These are phyloP conservation scores for Aphanomyces stellatus DNA, from an alignment of 352 stramenopile species.

Conservation along the genomic window DNA sequence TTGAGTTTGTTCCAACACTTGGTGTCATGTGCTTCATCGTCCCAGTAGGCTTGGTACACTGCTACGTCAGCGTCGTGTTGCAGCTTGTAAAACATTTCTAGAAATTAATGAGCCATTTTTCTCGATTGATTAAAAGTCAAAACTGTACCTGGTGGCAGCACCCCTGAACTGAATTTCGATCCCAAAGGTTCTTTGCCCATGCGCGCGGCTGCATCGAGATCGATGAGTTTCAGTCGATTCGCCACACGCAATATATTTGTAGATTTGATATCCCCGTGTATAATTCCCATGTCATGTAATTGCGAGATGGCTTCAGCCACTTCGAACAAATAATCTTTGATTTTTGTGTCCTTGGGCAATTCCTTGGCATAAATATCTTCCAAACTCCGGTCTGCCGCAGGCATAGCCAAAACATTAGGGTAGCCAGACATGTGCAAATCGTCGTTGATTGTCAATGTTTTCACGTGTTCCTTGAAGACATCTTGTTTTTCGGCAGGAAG, in stretches of 20 bases:
- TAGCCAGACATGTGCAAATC: background rate
- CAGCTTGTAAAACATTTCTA: slow-evolving; percentile 20
- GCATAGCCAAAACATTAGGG: background rate
- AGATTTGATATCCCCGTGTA: slow-evolving; percentile 24
- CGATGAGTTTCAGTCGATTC: slow-evolving; percentile 22
- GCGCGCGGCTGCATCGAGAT: slow-evolving; percentile 17
- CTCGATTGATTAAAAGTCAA: too few relatives aligned
- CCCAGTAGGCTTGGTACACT: slow-evolving; percentile 74
- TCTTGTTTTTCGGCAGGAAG: background rate
- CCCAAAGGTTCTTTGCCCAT: background rate
- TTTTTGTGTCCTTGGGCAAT: background rate
- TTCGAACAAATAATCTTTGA: background rate
- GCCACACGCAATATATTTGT: slow-evolving; percentile 20
- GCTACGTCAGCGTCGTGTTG: slow-evolving; percentile 71
- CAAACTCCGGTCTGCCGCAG: background rate
- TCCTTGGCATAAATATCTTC: background rate
- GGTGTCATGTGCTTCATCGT: slow-evolving; percentile 39
- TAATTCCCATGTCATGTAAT: background rate
- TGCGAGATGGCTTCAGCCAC: background rate
- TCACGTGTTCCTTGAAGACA: background rate
- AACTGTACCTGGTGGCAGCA: slow-evolving; percentile 8
- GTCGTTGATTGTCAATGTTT: background rate
- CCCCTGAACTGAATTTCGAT: slow-evolving; percentile 19
- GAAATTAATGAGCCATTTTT: background rate
- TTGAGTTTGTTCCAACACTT: background rate